A percentile compares a stretch with the other conserved stretches of the same genome.
Conservation (phyloP, 2,329 filamentous ascomycete species). For the Verticillium longisporum region DNA sequence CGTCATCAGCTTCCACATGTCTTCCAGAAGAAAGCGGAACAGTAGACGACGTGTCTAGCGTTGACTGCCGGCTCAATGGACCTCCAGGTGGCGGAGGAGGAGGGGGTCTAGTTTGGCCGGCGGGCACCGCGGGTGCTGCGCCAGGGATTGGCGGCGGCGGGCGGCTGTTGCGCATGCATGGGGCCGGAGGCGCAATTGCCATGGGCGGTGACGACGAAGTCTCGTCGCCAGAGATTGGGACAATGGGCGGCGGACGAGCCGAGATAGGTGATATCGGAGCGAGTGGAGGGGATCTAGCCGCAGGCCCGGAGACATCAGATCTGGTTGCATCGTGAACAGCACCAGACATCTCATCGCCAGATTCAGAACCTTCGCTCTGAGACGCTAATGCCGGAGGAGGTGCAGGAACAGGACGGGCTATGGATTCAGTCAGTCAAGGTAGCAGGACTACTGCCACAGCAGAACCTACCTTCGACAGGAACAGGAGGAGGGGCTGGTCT, state of each 20-base stretch:
- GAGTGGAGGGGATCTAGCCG: slow-evolving; percentile 28
- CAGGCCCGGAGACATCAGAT: slow-evolving; percentile 1
- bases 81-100: slow-evolving; percentile 57
- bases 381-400: slow-evolving; percentile 49
- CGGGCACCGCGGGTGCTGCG: slow-evolving; percentile 35
- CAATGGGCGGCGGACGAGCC: slow-evolving; percentile 25
- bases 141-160: slow-evolving; percentile 56
- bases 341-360: slow-evolving; percentile 77
- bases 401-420: slow-evolving; percentile 57
- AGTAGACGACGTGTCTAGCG: slow-evolving; percentile 42
- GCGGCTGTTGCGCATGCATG: slow-evolving; percentile 49
- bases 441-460: not conserved
- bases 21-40: slow-evolving; percentile 34
- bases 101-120: slow-evolving; percentile 53
- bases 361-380: slow-evolving; percentile 73
- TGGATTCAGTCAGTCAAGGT: slow-evolving; percentile 2
- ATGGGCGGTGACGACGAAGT: slow-evolving; percentile 36
- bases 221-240: slow-evolving; percentile 29
- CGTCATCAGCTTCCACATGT: slow-evolving; percentile 53
- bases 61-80: slow-evolving; percentile 49
- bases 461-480: slow-evolving; percentile 53
- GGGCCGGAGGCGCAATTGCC: slow-evolving; percentile 19
- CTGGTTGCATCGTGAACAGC: slow-evolving; percentile 13
- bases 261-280: slow-evolving; percentile 15
- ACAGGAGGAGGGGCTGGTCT: slow-evolving; percentile 51